Conservation (phyloP, 202 grass and related monocot genomes). For the Eragrostis tef region DNA sequence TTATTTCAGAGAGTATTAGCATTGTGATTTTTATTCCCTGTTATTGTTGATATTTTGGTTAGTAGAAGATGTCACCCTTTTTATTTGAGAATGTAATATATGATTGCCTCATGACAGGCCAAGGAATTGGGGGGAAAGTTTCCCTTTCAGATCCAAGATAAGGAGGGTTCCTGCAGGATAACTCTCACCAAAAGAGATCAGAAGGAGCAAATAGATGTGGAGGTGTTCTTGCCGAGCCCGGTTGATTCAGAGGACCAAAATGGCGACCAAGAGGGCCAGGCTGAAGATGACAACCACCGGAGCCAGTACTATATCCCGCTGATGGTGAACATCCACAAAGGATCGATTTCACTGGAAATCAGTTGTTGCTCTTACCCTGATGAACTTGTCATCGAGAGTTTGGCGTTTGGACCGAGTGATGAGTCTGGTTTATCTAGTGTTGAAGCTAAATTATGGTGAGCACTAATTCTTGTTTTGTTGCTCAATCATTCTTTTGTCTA, state of each 20-base stretch:
- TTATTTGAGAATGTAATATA: conserved; percentile 2
- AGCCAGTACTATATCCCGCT: conserved; percentile 46
- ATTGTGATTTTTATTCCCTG: neutral
- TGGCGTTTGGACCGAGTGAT: conserved; percentile 29
- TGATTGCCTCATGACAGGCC: conserved; percentile 20
- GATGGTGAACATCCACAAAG: conserved; percentile 43
- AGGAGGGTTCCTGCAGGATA: conserved; percentile 46
- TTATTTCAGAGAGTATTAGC: neutral
- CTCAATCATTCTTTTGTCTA: neutral
- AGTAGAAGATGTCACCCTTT: neutral
- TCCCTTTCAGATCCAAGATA: conserved; percentile 57
- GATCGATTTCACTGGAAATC: conserved; percentile 40
- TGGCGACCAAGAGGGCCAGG: neutral
- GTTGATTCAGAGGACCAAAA: neutral
- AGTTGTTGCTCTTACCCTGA: conserved; percentile 51
- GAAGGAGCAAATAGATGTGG: conserved; percentile 43
- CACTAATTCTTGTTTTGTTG: neutral
- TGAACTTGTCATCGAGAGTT: conserved; percentile 38
- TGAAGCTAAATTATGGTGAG: conserved; percentile 41
- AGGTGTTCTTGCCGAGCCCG: conserved; percentile 44
- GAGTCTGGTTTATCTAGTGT: conserved; percentile 34
- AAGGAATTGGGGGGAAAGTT: conserved; percentile 49
- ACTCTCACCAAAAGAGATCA: conserved; percentile 35
- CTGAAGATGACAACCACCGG: conserved; percentile 1
- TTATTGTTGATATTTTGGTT: neutral